Evolutionary conservation across 2,329 filamentous ascomycete species (phyloP).

Genomic region (Fusarium subglutinans): DNA sequence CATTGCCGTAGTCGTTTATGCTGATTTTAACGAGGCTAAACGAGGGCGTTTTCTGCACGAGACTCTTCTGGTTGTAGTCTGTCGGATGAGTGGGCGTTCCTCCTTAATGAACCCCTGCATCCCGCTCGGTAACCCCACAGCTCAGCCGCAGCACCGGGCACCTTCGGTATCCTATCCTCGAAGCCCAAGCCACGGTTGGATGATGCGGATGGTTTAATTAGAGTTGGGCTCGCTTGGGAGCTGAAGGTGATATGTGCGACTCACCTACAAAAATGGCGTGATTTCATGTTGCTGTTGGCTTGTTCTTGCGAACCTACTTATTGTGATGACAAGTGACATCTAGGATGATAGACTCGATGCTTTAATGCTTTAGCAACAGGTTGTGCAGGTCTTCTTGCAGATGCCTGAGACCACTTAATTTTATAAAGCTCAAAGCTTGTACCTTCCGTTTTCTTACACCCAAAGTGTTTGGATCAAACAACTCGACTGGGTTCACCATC

Average conservation of each 20-base stretch:
- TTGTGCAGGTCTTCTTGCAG: fast-evolving
- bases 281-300: background rate
- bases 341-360: background rate
- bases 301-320: background rate
- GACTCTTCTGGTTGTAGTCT: background rate
- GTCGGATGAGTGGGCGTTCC: background rate
- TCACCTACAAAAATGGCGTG: background rate
- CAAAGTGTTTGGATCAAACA: too few relatives aligned
- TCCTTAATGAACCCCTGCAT: background rate
- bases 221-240: background rate
- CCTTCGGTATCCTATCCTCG: background rate
- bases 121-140: background rate
- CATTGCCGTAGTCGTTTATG: background rate
- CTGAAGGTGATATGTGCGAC: background rate
- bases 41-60: background rate
- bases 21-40: background rate
- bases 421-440: too few relatives aligned
- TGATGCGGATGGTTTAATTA: background rate
- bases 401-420: background rate
- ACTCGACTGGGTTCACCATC: background rate
- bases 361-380: fast-evolving
- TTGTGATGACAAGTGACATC: background rate
- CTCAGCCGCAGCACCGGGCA: background rate
- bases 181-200: background rate
- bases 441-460: background rate